Evolutionary conservation across 2,329 filamentous ascomycete genomes (phyloP).

Genomic region (Colletotrichum caudatum): DNA sequence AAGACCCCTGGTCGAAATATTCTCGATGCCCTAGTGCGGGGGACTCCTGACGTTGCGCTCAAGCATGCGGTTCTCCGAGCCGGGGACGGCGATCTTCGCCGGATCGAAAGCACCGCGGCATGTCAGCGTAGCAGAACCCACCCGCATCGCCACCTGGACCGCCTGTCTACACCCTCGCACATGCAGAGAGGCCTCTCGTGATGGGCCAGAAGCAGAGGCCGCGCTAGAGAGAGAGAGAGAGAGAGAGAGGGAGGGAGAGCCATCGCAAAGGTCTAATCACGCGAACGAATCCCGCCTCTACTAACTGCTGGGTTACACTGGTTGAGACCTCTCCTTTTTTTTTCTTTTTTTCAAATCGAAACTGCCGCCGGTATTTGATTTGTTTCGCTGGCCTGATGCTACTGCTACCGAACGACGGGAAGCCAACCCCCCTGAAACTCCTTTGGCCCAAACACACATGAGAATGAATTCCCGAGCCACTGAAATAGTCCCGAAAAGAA

Average conservation of each 20-base stretch:
- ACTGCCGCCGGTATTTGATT: neutral
- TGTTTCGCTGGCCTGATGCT: neutral
- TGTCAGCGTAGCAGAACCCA: constrained; percentile 12
- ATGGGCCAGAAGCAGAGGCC: constrained; percentile 3
- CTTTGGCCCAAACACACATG: neutral
- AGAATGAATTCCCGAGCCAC: neutral
- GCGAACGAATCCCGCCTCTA: neutral
- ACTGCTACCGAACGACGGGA: neutral
- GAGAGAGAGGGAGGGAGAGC: no score
- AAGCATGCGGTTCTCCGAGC: neutral
- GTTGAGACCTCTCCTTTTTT: neutral
- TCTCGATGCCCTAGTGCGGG: neutral
- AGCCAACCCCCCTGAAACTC: neutral
- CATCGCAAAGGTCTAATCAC: neutral
- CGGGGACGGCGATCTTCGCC: constrained; percentile 20
- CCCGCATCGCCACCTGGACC: neutral
- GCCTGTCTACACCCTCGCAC: neutral
- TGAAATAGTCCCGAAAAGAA: neutral
- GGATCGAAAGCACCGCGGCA: neutral
- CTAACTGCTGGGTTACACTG: neutral
- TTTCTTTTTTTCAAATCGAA: neutral
- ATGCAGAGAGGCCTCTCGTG: neutral
- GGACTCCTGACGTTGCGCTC: constrained; percentile 1
- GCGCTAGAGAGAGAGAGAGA: neutral
- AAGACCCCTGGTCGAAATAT: neutral